These are phyloP conservation scores for Monosporascus sp. DNA, from an alignment of 2,329 filamentous ascomycete genomes.

Conservation along the genomic window DNA sequence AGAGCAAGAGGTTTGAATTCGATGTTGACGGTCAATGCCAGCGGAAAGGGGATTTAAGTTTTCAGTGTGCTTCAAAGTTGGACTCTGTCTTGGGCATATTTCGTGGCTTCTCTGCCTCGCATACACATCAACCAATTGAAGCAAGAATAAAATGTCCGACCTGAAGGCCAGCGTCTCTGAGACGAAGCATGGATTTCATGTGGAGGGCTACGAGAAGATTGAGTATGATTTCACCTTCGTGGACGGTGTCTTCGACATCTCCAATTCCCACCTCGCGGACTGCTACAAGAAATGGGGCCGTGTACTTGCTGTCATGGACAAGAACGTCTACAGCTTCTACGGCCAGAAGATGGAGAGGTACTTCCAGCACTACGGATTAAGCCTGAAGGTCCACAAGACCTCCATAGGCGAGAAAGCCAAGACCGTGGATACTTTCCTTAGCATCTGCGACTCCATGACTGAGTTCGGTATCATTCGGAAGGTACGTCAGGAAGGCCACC, in stretches of 20 bases:
- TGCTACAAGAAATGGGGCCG: constrained; percentile 62
- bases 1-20: neutral
- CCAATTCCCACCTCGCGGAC: constrained; percentile 56
- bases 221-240: constrained; percentile 71
- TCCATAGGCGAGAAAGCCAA: constrained; percentile 73
- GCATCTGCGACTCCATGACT: constrained; percentile 68
- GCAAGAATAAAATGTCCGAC: constrained; percentile 54
- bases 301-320: constrained; percentile 63
- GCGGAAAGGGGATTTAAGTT: neutral
- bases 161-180: constrained; percentile 60
- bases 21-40: neutral
- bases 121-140: neutral
- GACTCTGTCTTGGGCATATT: neutral
- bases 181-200: constrained; percentile 61
- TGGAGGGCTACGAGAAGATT: constrained; percentile 71
- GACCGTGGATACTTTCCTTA: constrained; percentile 62
- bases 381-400: constrained; percentile 63
- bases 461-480: constrained; percentile 66
- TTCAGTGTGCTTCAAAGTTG: neutral
- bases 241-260: constrained; percentile 59
- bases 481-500: constrained; percentile 21
- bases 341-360: constrained; percentile 61
- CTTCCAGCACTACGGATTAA: constrained; percentile 58
- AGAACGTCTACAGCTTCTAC: constrained; percentile 66
- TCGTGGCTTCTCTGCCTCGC: neutral